A percentile compares a stretch with the other conserved stretches of the same genome.
These are phyloP conservation scores for Epichloe brachyelytri DNA, from an alignment of 2,329 filamentous ascomycete species.

Conservation along the genomic window DNA sequence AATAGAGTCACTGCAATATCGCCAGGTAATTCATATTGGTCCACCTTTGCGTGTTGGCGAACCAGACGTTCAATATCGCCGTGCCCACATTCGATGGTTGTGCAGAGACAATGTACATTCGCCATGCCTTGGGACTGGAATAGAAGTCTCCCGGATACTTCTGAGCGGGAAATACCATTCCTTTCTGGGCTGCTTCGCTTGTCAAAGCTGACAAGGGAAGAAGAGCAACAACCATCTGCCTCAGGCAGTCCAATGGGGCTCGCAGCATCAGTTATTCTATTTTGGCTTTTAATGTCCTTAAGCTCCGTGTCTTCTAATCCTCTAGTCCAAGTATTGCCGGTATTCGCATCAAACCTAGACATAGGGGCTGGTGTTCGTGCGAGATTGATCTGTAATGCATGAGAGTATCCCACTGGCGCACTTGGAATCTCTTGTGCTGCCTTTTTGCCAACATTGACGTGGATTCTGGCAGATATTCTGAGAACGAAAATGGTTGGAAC, in stretches of 20 bases:
- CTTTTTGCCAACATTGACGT: background rate
- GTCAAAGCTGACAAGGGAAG: background rate
- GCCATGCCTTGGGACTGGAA: background rate
- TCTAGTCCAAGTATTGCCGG: background rate
- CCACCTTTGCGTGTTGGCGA: background rate
- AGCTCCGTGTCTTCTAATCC: background rate
- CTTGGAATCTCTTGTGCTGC: background rate
- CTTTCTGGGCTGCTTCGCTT: background rate
- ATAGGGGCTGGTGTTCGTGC: constrained; percentile 3
- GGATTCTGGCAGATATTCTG: too few relatives aligned
- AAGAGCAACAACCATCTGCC: background rate
- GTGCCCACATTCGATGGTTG: background rate
- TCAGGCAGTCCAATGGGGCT: background rate
- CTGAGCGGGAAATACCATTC: background rate
- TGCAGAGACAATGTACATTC: background rate
- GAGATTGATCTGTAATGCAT: constrained; percentile 1
- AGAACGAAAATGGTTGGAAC: background rate
- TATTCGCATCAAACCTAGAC: background rate
- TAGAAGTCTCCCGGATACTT: background rate
- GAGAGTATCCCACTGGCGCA: background rate
- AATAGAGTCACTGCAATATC: background rate
- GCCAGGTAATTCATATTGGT: background rate
- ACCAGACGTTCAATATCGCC: background rate
- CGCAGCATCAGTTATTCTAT: background rate
- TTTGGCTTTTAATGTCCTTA: background rate